Base-by-base conservation (phyloP, 2,329 filamentous ascomycete species). In the Xylariaceae sp. region DNA sequence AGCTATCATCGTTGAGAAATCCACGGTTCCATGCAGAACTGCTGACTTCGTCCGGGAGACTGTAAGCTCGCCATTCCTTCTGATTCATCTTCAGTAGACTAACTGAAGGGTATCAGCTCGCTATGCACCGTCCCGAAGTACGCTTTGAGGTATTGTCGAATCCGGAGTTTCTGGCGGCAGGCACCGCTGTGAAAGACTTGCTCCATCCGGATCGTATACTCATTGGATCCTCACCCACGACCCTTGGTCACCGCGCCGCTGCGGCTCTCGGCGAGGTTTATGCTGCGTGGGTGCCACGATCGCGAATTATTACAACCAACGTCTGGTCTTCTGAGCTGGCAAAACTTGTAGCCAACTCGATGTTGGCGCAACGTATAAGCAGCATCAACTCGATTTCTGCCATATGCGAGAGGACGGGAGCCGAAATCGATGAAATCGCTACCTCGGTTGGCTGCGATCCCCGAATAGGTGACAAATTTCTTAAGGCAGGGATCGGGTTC, bases 311-410 rank as follows among this genome's bases (percentile, higher is more conserved):
- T 39, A 83, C 78, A 19, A 84, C 83, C 54, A 86, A 89, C 52
- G 71, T 84, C 0, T 89, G 81, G 78, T 89, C 85, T 1, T 87
- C 85, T 0, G 87, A 91, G 64, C 73, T 91, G 17, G 74, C 85
- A 41, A 91, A 91, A 66, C 74, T 91, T 0, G 85, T 84, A 1
- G 83, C 86, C 43, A 91, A 91, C 62, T 83, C 85, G 3, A 81
- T 91, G 76, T 72, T 91, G 8, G 87, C 87, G 1, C 87, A 91
- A 65, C 76, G 86, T 38, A 86, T 91, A 55, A 85, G 80, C 58
- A 87, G 81, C 63, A 88, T 91, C 67, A 91, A 90, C 64, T 82
- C 84, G 11, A 77, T 91, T 44, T 85, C 82, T n/a, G 84, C 85
- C 3, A 79, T 91, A 22, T 91, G 87, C 60, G 87, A 90, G 64